Evolutionary conservation across 805 yeast genomes (phyloP).

Genomic region (Zygotorulaspora danielsina): DNA sequence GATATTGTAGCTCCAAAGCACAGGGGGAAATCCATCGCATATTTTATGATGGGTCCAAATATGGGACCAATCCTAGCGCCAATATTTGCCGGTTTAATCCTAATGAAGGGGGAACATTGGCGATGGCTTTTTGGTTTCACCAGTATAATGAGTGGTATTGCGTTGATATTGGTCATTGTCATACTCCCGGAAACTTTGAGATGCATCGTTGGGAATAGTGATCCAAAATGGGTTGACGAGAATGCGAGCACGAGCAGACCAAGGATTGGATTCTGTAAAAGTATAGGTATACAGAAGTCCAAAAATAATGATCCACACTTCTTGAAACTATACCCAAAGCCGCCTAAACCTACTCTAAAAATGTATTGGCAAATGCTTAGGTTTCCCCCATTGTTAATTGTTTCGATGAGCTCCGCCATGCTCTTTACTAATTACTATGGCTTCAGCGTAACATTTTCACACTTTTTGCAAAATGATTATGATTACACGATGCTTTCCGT

Average conservation of each 20-base stretch:
- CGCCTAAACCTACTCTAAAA: slow-evolving; percentile 43
- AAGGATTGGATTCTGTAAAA: slow-evolving; percentile 6
- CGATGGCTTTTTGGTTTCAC: slow-evolving; percentile 78
- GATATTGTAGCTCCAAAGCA: slow-evolving; percentile 64
- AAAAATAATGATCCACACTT: slow-evolving; percentile 21
- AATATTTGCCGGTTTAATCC: slow-evolving; percentile 73
- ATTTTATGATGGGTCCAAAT: slow-evolving; percentile 81
- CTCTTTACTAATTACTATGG: slow-evolving; percentile 55
- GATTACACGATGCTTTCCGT: slow-evolving; percentile 35
- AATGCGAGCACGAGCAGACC: slow-evolving; percentile 3
- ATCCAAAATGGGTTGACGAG: slow-evolving; percentile 28
- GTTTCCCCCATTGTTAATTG: slow-evolving; percentile 43
- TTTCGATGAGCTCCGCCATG: slow-evolving; percentile 46
- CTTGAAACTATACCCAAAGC: slow-evolving; percentile 38
- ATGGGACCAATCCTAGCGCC: slow-evolving; percentile 87
- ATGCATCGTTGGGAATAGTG: slow-evolving; percentile 54
- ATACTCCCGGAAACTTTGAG: slow-evolving; percentile 78
- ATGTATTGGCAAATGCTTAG: slow-evolving; percentile 38
- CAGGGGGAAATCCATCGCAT: slow-evolving; percentile 79
- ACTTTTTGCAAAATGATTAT: slow-evolving; percentile 39
- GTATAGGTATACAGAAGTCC: slow-evolving; percentile 31
- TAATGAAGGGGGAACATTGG: slow-evolving; percentile 69
- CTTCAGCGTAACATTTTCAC: slow-evolving; percentile 47
- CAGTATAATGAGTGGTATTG: slow-evolving; percentile 59
- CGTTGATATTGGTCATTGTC: slow-evolving; percentile 48